phyloP scores from a whole-genome alignment of 257 asterid species.

The Plantago ovata region DNA sequence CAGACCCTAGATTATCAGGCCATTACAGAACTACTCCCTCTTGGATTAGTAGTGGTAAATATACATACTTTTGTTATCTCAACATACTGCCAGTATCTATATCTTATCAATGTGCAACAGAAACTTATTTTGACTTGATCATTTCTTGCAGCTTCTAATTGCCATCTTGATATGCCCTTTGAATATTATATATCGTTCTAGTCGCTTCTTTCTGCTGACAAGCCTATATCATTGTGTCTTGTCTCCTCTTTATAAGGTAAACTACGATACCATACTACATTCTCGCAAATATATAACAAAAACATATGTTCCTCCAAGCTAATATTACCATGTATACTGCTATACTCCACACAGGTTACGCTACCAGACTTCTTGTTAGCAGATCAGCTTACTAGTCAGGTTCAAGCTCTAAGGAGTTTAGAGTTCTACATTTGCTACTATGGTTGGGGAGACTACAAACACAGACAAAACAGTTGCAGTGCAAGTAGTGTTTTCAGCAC shows the following conservation, averaged over 20 bases:
- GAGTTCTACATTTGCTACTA: conserved; percentile 53
- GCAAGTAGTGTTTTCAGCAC: conserved; percentile 27
- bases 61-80: not conserved
- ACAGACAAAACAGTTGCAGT: conserved; percentile 35
- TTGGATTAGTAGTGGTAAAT: conserved; percentile 42
- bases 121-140: not conserved
- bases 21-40: conserved; percentile 48
- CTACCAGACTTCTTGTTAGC: conserved; percentile 8
- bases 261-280: not conserved
- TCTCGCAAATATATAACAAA: not conserved
- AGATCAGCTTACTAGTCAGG: conserved; percentile 4
- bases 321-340: too few relatives aligned
- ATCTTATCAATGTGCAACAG: not conserved
- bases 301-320: not conserved
- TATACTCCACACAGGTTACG: not conserved
- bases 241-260: conserved; percentile 15
- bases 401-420: conserved; percentile 52
- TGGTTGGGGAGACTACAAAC: conserved; percentile 55
- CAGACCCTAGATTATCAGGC: conserved; percentile 35
- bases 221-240: conserved; percentile 11
- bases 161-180: conserved; percentile 32
- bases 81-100: not conserved
- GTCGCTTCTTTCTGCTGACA: conserved; percentile 4
- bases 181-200: conserved; percentile 9
- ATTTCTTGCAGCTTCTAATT: conserved; percentile 35